A percentile compares a stretch with the other conserved stretches of the same genome.
Conservation (phyloP, 768 basidiomycete genomes). For the Rubroboletus pulcherrimus region DNA sequence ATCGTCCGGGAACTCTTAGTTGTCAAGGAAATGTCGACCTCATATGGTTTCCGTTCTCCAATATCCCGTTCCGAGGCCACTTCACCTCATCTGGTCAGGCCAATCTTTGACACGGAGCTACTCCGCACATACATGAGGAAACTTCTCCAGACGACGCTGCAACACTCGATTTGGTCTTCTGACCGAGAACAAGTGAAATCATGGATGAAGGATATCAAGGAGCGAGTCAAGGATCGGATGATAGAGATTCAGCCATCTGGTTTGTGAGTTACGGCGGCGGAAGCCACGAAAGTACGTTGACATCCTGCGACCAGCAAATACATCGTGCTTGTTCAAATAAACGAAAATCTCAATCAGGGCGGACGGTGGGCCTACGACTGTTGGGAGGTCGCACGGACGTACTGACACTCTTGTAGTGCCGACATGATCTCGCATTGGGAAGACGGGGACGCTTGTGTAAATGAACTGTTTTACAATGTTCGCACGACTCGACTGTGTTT, state of each 20-base stretch:
- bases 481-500: conserved; percentile 28
- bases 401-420: conserved; percentile 43
- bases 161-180: conserved; percentile 59
- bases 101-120: conserved; percentile 65
- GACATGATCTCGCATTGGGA: conserved; percentile 88
- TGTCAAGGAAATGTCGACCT: conserved; percentile 22
- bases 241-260: conserved; percentile 75
- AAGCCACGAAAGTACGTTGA: conserved; percentile 12
- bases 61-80: conserved; percentile 59
- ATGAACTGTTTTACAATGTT: conserved; percentile 80
- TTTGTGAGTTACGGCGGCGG: conserved; percentile 54
- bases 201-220: conserved; percentile 83
- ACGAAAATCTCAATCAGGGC: conserved; percentile 81
- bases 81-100: conserved; percentile 44
- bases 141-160: conserved; percentile 66
- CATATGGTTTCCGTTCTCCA: conserved; percentile 53
- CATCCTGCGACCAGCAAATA: conserved; percentile 59
- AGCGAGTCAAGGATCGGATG: conserved; percentile 84
- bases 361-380: conserved; percentile 54
- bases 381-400: conserved; percentile 1
- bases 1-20: background rate
- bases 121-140: conserved; percentile 81
- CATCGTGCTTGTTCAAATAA: conserved; percentile 80
- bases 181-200: conserved; percentile 67
- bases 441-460: conserved; percentile 71